phyloP scores from a whole-genome alignment of 164 flowering plant species.

The Magnolia sinica region DNA sequence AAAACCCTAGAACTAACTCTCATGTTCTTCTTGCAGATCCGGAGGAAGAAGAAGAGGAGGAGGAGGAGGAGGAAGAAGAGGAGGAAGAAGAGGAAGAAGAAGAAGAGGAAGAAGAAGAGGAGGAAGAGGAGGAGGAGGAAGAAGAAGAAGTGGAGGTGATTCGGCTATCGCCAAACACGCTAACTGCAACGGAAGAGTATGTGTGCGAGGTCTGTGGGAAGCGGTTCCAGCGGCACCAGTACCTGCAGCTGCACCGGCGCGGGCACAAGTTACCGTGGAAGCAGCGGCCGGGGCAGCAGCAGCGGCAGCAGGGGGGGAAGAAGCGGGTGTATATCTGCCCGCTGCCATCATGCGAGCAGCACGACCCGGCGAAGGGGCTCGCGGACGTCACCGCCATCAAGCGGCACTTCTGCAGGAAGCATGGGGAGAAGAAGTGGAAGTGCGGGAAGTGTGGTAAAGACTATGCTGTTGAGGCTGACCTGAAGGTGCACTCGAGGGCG shows the following conservation, averaged over 20 bases:
- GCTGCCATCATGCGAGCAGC: slow-evolving; percentile 87
- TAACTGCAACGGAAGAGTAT: slow-evolving; percentile 81
- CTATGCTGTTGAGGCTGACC: slow-evolving; percentile 93
- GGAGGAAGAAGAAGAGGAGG: background rate
- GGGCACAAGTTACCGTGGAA: slow-evolving; percentile 97
- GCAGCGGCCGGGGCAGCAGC: slow-evolving; percentile 55
- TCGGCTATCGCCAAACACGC: slow-evolving; percentile 75
- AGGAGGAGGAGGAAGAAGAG: background rate
- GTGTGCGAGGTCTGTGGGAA: slow-evolving; percentile 96
- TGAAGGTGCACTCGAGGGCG: slow-evolving; percentile 89
- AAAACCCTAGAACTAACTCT: no score
- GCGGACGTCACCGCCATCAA: slow-evolving; percentile 92
- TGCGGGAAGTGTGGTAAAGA: slow-evolving; percentile 85
- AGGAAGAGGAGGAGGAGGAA: background rate
- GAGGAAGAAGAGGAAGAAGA: background rate
- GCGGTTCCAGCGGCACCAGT: slow-evolving; percentile 89
- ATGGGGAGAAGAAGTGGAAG: slow-evolving; percentile 82
- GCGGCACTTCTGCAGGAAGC: slow-evolving; percentile 84
- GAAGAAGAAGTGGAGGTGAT: slow-evolving; percentile 70
- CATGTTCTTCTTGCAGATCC: background rate
- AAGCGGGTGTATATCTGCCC: slow-evolving; percentile 93
- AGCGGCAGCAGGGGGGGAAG: slow-evolving; percentile 56
- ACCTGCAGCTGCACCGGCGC: slow-evolving; percentile 91
- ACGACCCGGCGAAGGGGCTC: slow-evolving; percentile 83
- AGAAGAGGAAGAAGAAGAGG: background rate